These are phyloP conservation scores for Abrus precatorius DNA, from an alignment of 306 rosid species.

Conservation along the genomic window DNA sequence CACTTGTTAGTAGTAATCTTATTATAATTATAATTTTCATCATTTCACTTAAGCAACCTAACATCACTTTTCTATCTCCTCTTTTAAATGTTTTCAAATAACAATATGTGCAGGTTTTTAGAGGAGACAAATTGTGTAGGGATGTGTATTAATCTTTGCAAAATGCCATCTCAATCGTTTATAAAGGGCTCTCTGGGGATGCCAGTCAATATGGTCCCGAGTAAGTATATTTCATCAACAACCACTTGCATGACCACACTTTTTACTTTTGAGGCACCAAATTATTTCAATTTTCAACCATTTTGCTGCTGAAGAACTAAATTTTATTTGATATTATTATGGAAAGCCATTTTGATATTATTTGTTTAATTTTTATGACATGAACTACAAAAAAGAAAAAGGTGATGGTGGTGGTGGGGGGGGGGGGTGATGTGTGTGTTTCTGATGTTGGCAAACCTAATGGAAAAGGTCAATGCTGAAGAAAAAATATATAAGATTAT, in stretches of 20 bases:
- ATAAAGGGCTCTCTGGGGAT: conserved; percentile 80
- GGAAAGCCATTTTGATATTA: neutral
- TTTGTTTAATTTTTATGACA: conserved; percentile 1
- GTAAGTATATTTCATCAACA: conserved; percentile 59
- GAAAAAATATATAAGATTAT: conserved; percentile 28
- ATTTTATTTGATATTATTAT: neutral
- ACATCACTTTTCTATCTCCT: neutral
- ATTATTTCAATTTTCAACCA: conserved; percentile 12
- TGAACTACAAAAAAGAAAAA: neutral
- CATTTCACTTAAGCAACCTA: conserved; percentile 32
- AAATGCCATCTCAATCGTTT: conserved; percentile 82
- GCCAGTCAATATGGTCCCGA: conserved; percentile 91
- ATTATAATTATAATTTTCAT: conserved; percentile 13
- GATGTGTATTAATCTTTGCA: conserved; percentile 90
- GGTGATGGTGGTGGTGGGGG: neutral
- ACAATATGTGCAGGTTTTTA: conserved; percentile 71
- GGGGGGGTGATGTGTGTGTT: neutral
- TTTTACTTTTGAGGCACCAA: neutral
- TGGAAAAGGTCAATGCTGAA: conserved; percentile 36
- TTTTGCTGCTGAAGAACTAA: neutral
- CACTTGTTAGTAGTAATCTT: neutral
- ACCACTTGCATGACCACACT: conserved; percentile 22
- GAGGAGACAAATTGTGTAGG: conserved; percentile 88
- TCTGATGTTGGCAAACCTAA: conserved; percentile 26
- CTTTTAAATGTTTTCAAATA: conserved; percentile 5